phyloP scores from a whole-genome alignment of 129 eudicot genomes.

The carrot (Daucus carota) region DH1_v3.0 NC_030382.2:39388001-39388500 shows the following conservation, averaged over 20 bases:
- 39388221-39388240: conserved; percentile 19
- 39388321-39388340: conserved; percentile 16
- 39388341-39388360: conserved; percentile 30
- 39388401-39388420: conserved; percentile 61
- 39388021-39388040: no score
- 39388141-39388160: conserved; percentile 21
- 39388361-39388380: conserved; percentile 55
- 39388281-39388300: conserved; percentile 30
- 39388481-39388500: conserved; percentile 36
- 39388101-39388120: background rate
- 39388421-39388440: conserved; percentile 35
- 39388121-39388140: background rate
- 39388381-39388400: conserved; percentile 46
- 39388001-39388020: no score
- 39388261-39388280: conserved; percentile 38
- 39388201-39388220: conserved; percentile 27
- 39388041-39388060: no score
- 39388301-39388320: conserved; percentile 29
- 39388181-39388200: conserved; percentile 16
- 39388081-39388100: background rate
- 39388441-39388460: conserved; percentile 55
- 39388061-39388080: background rate
- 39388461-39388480: conserved; percentile 29
- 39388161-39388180: conserved; percentile 17
- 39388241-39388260: background rate